Evolutionary conservation across 495 filamentous ascomycete genomes (phyloP).

Genomic region (Annulohypoxylon maeteangense): DNA sequence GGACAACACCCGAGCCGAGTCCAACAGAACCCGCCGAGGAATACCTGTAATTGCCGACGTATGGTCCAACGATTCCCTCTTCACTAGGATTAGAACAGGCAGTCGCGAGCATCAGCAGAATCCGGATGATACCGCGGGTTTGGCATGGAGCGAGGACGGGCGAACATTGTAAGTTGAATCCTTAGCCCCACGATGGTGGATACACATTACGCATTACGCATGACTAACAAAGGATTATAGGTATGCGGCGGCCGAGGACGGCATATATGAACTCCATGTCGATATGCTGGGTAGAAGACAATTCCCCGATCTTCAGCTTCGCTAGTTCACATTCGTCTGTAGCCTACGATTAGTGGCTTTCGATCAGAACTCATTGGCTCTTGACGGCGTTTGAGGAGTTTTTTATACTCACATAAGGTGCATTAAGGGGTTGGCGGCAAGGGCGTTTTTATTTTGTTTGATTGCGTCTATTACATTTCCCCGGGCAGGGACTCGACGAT

Average conservation of each 20-base stretch:
- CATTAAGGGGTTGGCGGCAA: slow-evolving; percentile 25
- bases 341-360: slow-evolving; percentile 8
- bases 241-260: slow-evolving; percentile 77
- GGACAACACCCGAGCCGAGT: slow-evolving; percentile 32
- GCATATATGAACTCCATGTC: slow-evolving; percentile 77
- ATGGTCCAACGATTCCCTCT: slow-evolving; percentile 41
- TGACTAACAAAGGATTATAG: slow-evolving; percentile 53
- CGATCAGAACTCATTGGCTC: background rate
- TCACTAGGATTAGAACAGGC: slow-evolving; percentile 40
- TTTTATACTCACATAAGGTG: slow-evolving; percentile 21
- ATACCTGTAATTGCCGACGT: slow-evolving; percentile 44
- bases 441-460: slow-evolving; percentile 16
- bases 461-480: slow-evolving; percentile 7
- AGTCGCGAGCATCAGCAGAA: slow-evolving; percentile 48
- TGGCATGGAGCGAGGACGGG: slow-evolving; percentile 77
- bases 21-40: slow-evolving; percentile 39
- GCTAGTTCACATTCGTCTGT: slow-evolving; percentile 50
- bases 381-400: slow-evolving; percentile 23
- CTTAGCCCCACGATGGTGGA: background rate
- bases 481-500: slow-evolving; percentile 5
- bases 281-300: slow-evolving; percentile 72
- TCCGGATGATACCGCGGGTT: slow-evolving; percentile 69
- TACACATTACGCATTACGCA: no score
- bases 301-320: slow-evolving; percentile 68
- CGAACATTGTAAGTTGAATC: slow-evolving; percentile 70